These are phyloP conservation scores for Durusdinium trenchii DNA, from an alignment of 73 alveolate genomes.

Conservation along the genomic window DNA sequence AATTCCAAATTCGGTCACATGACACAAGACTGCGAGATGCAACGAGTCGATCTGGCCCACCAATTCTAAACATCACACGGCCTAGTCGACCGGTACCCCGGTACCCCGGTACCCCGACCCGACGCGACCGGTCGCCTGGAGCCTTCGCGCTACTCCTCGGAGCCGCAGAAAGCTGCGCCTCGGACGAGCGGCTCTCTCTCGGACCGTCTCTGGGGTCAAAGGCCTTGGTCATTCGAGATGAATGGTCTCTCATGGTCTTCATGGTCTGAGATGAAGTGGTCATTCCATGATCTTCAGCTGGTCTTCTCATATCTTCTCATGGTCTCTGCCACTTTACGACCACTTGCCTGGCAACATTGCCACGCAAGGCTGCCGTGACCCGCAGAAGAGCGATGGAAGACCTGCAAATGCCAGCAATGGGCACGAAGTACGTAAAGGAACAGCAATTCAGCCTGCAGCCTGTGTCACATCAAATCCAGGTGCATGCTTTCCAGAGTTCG, in stretches of 20 bases:
- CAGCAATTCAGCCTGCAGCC: neutral
- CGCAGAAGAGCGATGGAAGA: neutral
- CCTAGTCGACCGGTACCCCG: no score
- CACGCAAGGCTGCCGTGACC: neutral
- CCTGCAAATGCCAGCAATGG: neutral
- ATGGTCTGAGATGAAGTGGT: no score
- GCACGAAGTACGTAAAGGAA: neutral
- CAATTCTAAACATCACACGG: neutral
- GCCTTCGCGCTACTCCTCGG: neutral
- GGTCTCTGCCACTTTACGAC: neutral
- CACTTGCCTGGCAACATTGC: neutral
- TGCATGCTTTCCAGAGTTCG: neutral
- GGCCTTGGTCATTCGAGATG: no score
- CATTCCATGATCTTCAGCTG: no score
- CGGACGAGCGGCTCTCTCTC: no score
- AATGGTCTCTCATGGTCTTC: no score
- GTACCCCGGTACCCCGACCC: no score
- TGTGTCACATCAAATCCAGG: neutral
- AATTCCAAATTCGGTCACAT: no score
- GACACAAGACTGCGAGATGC: no score
- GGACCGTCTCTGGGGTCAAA: no score
- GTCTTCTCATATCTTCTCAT: neutral
- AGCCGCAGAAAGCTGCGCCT: conserved; percentile 42
- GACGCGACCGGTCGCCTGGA: no score
- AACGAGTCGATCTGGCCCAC: neutral